Base-by-base conservation (phyloP, 345 rosid species). In the Eucalyptus cladocalyx region DNA sequence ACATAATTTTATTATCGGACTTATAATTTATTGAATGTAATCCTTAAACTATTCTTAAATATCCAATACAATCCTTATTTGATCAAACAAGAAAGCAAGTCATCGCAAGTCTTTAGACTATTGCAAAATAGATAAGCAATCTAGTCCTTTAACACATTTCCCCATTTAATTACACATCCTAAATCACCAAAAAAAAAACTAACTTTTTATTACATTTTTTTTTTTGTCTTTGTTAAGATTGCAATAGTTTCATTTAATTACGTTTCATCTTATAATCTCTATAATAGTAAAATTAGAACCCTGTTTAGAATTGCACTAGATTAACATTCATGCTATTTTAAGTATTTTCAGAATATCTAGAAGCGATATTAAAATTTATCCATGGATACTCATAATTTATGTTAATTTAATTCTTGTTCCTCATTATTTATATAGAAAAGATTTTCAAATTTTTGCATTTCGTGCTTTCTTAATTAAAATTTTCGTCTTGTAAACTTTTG, bases 71-170 rank as follows among this genome's bases (percentile, higher is more conserved):
- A 5, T 69, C 0, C 80, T 69, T 69, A 9, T 34, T 69, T 34
- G 26, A 34, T 69, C 2, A 0, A 34, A 34, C 7, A 9, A 18
- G 8, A 76, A 12, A 40, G 5, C 43, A 76, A 40, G 15, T 37
- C 28, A 11, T 6, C 2, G 1, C 28, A 6, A 2, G 47, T 6
- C 45, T 37, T 6, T 40, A 2, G 2, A 76, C 2, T 37, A 37
- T 6, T 21, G 14, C 62, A 24, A 56, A 23, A 56, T 56, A 16
- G 21, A 7, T 67, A 34, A 1, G 3, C 40, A 67, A 67, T 67
- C 10, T 67, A 32, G 23, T 67, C 40, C 10, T 8, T 53, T 24
- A 53, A 19, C 1, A 53, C 56, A 19, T 53, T 53, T 56, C 12
- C 62, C 30, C 28, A 56, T 23, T 18, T 56, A 56, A 23, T 4